Evolutionary conservation across 768 basidiomycete species (phyloP), one percentile per base, ranked within the genome.

Genomic region (Phylloporus arenicola): DNA sequence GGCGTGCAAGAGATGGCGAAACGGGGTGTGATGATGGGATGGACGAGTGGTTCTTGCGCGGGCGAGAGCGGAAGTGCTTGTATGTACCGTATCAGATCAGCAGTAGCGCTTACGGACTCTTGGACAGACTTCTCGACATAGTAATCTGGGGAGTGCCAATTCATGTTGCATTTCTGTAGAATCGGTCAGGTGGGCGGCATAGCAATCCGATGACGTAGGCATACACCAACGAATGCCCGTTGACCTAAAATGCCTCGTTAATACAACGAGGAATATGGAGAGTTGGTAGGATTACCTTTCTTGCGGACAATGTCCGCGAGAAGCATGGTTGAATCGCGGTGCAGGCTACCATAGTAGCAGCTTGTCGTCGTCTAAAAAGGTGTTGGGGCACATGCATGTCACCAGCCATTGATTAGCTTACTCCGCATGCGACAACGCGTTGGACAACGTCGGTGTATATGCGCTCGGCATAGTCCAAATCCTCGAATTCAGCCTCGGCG

Each of bases 1-100:
- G 75, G 66, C 0, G 92, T 82, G 68, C 92, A 95, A 11, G 89
- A 84, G 51, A 97, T 86, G 20, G 95, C 95, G 66, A 97, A 98
- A n/a, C 95, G 88, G 13, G 95, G 95, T 0, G 95, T 97, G 38
- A 97, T 70, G 60, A 92, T 83, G 5, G 95, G 95, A 49, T 88
- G 88, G 10, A 98, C 86, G 7, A 94, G 80, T 2, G 81, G 75
- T 50, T 76, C 72, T 41, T 64, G 61, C 22, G 59, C 54, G 22
- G 61, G 55, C 20, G 69, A 59, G 10, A 65, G 62, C 3, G 78
- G 66, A 43, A 91, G 69, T 5, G 76, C 63, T 34, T 79, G 79
- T 60, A 96, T 84, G 69, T 94, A 70, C 0, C 72, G 51, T 55
- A 98, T 83, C 24, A 94, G 74, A 16, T 72, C 70, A 40, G 71